phyloP scores from a whole-genome alignment of 257 asterid species.

The Leonotis leonurus region DNA sequence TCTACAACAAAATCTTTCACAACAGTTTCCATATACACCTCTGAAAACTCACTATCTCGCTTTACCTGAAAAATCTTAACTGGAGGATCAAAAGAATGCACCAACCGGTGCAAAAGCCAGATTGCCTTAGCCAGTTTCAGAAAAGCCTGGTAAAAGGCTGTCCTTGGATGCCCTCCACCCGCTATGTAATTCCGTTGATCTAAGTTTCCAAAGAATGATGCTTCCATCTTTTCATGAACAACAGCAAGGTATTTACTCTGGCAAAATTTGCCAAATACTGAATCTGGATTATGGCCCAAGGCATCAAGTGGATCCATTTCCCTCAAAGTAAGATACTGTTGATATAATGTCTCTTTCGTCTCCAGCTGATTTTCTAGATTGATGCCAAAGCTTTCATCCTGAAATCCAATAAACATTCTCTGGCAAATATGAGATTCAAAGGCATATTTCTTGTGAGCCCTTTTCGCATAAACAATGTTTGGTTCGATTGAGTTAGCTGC shows the following conservation, averaged over 20 bases:
- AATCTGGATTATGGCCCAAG: conserved; percentile 69
- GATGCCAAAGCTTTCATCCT: conserved; percentile 63
- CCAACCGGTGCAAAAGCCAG: conserved; percentile 88
- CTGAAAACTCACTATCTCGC: conserved; percentile 74
- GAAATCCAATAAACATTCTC: conserved; percentile 88
- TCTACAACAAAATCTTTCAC: conserved; percentile 54
- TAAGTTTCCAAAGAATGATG: conserved; percentile 81
- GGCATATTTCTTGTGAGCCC: conserved; percentile 97
- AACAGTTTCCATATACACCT: conserved; percentile 87
- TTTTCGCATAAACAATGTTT: conserved; percentile 57
- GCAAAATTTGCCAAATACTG: conserved; percentile 73
- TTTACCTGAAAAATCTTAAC: conserved; percentile 83
- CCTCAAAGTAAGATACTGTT: conserved; percentile 60
- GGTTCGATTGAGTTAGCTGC: conserved; percentile 94
- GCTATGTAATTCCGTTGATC: conserved; percentile 65
- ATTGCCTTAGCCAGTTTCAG: conserved; percentile 78
- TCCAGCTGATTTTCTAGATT: conserved; percentile 29
- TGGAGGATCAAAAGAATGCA: conserved; percentile 72
- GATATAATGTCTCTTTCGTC: conserved; percentile 48
- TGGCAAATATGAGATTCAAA: conserved; percentile 95
- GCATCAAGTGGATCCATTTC: conserved; percentile 88
- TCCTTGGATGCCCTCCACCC: conserved; percentile 96
- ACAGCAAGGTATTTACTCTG: conserved; percentile 59
- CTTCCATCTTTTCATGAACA: conserved; percentile 91
- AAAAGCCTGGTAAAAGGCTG: conserved; percentile 91